Conservation (phyloP, 2,329 filamentous ascomycete species). For the Dryadomyces quercivorus region DNA sequence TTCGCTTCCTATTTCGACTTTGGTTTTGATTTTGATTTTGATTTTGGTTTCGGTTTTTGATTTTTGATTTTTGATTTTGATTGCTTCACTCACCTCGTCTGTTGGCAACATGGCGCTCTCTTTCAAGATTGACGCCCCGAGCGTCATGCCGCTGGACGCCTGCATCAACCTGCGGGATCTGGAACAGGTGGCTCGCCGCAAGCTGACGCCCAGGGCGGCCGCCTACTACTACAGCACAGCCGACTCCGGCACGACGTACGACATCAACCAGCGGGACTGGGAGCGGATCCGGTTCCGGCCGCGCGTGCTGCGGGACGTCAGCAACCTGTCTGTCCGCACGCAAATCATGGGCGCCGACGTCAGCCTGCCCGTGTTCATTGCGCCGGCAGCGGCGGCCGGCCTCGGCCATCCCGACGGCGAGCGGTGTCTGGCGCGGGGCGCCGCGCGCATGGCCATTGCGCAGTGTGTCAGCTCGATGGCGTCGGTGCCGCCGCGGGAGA, state of each 20-base stretch:
- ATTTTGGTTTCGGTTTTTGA: too few relatives aligned
- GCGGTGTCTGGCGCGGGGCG: conserved; percentile 7
- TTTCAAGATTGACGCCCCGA: background rate
- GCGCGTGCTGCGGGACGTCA: conserved; percentile 7
- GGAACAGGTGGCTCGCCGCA: conserved; percentile 1
- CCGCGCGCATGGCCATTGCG: conserved; percentile 9
- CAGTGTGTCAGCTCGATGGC: conserved; percentile 10
- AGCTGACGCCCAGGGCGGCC: conserved; percentile 3
- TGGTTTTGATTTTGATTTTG: too few relatives aligned
- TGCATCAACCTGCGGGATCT: conserved; percentile 7
- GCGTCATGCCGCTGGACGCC: conserved; percentile 4
- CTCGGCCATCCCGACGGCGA: conserved; percentile 9
- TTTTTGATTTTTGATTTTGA: too few relatives aligned
- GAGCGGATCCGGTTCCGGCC: conserved; percentile 6
- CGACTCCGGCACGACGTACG: conserved; percentile 1
- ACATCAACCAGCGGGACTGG: conserved; percentile 8
- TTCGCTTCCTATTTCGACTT: too few relatives aligned
- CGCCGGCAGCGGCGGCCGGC: conserved; percentile 7
- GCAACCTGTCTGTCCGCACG: background rate
- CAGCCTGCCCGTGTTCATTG: conserved; percentile 10
- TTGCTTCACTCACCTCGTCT: too few relatives aligned
- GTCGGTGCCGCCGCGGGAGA: conserved; percentile 3
- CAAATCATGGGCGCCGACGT: conserved; percentile 5
- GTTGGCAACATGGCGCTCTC: background rate
- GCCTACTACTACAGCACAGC: conserved; percentile 6